phyloP scores from a whole-genome alignment of 2,329 filamentous ascomycete species.

The Canariomyces notabilis region DNA sequence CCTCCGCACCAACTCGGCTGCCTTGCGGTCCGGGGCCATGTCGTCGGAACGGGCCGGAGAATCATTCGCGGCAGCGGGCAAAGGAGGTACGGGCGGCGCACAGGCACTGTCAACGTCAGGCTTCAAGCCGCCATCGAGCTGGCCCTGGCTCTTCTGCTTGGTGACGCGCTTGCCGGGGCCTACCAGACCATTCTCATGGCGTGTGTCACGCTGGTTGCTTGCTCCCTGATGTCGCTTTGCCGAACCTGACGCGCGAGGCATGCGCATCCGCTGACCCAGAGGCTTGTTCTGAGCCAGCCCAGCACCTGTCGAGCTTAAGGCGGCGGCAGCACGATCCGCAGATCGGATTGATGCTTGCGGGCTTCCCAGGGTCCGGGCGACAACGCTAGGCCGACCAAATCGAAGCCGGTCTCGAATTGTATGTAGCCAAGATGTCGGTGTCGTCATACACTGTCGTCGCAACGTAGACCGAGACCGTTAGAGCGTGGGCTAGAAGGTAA shows the following conservation, averaged over 20 bases:
- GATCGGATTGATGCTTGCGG: not conserved
- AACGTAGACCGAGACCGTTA: not conserved
- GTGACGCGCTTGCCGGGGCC: constrained; percentile 62
- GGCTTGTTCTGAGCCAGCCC: constrained; percentile 41
- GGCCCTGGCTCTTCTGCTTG: constrained; percentile 43
- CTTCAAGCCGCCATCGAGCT: constrained; percentile 35
- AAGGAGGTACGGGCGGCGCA: constrained; percentile 26
- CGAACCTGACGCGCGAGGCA: constrained; percentile 57
- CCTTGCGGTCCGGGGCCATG: constrained; percentile 38
- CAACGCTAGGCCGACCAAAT: constrained; percentile 4
- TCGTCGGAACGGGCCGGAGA: constrained; percentile 33
- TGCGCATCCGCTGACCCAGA: constrained; percentile 45
- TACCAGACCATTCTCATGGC: constrained; percentile 85
- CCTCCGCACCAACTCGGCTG: constrained; percentile 39
- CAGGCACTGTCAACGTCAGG: constrained; percentile 24
- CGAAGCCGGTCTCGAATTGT: constrained; percentile 12
- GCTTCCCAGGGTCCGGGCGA: not conserved
- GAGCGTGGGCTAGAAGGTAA: not conserved
- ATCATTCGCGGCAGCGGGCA: constrained; percentile 34
- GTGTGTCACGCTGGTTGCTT: constrained; percentile 62
- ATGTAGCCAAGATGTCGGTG: constrained; percentile 5
- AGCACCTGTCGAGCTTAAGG: constrained; percentile 14
- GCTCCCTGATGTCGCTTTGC: constrained; percentile 59
- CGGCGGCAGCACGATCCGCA: constrained; percentile 2
- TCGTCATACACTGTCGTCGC: constrained; percentile 12